Percentiles rank a stretch among this genome's conserved stretches.
Evolutionary conservation across 163 green algal species (phyloP).

Genomic region (Scenedesmus sp.): DNA sequence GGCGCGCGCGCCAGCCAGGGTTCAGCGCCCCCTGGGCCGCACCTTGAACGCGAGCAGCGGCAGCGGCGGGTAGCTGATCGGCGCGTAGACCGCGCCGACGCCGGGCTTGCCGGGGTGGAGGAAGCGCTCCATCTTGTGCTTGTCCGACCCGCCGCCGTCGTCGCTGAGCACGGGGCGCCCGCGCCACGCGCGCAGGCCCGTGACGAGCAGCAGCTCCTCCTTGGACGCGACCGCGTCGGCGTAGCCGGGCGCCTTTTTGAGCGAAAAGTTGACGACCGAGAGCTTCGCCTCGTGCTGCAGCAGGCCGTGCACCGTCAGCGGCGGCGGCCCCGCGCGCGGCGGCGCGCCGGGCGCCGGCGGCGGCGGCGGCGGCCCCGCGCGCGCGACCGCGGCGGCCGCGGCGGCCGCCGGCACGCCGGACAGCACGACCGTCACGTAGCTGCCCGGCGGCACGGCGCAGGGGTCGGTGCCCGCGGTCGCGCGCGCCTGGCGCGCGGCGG

Average conservation of each 20-base stretch:
- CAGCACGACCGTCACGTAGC: constrained; percentile 67
- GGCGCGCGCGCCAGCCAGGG: too few relatives aligned
- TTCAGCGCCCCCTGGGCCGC: neutral
- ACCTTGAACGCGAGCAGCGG: constrained; percentile 93
- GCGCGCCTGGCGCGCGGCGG: constrained; percentile 28
- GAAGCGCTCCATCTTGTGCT: constrained; percentile 97
- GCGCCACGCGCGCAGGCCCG: constrained; percentile 68
- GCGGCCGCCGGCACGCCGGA: constrained; percentile 60
- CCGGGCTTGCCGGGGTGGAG: constrained; percentile 71
- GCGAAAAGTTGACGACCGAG: constrained; percentile 88
- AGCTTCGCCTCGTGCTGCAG: constrained; percentile 95
- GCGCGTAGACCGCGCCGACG: constrained; percentile 86
- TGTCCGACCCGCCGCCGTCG: constrained; percentile 72
- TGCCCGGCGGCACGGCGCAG: constrained; percentile 53
- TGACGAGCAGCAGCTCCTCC: constrained; percentile 87
- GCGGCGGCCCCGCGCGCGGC: constrained; percentile 23
- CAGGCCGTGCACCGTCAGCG: constrained; percentile 79
- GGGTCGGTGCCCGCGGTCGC: constrained; percentile 39
- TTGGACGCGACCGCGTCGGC: constrained; percentile 83
- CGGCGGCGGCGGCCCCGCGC: constrained; percentile 43
- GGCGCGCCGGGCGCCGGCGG: neutral
- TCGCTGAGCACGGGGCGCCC: constrained; percentile 80
- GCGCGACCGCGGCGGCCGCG: constrained; percentile 54
- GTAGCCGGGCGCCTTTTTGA: constrained; percentile 73
- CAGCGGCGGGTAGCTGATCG: constrained; percentile 88